Evolutionary conservation across 805 yeast species (phyloP), one percentile per base, ranked within the genome.

Genomic region (Candida ortonii): DNA sequence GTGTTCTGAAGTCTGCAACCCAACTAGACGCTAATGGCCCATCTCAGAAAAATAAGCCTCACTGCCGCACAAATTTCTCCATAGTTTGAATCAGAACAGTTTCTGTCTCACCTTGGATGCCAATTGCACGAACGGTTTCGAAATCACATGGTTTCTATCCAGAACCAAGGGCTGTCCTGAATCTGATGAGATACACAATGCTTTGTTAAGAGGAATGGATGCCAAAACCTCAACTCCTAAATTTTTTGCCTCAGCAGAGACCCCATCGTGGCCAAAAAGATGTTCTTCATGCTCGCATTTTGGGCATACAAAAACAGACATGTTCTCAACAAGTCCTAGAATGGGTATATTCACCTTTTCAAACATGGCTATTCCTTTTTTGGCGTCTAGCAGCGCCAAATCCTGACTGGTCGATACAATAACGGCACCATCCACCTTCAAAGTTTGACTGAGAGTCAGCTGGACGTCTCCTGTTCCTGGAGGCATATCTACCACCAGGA

Each of bases 401-500:
- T 86, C 95, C 55, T 86, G 95, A 0, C 94, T 90, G 0, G 95
- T 86, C 1, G 88, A 77, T 1, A 86, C 95, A 23, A 86, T 75
- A 1, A 86, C 71, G 0, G 94, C 86, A 0, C 95, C 95, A 47
- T 79, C 83, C 0, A 86, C 74, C 28, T 71, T 69, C n/a, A 83
- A 55, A 48, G 78, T 82, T 57, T 86, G 95, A 17, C 87, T 78
- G n/a, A 86, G 67, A 0, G 94, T 82, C 35, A 86, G 65, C 50
- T 86, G 95, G 0, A 84, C 80, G 53, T 86, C 95, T 13, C 95
- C 95, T 0, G 95, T 86, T 3, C 95, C 95, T 1, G 95, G 95
- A 0, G 95, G 95, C 84, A 86, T 73, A 49, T 86, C 95, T 8
- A 86, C 64, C 2, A 86, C 80, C 30, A 86, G 62, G 15, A 78